Conservation (phyloP, 495 filamentous ascomycete genomes). For the Penicillium simplicissimum region DNA sequence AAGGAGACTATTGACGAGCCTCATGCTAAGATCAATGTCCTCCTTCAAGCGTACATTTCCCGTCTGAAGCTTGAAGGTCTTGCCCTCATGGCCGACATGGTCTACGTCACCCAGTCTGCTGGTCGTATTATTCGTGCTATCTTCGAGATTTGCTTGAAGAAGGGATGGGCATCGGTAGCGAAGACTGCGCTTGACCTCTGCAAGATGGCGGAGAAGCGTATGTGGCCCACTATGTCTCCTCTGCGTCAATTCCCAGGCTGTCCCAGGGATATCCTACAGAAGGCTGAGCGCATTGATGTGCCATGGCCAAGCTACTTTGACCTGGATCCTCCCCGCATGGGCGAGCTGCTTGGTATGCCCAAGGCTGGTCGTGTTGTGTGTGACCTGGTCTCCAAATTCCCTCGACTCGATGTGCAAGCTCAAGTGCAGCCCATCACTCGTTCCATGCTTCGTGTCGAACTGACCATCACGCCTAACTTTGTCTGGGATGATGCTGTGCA, state of each 20-base stretch:
- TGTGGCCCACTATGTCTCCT: constrained; percentile 99
- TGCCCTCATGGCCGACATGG: constrained; percentile 96
- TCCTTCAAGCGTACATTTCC: constrained; percentile 95
- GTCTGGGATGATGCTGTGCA: constrained; percentile 93
- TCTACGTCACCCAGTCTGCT: constrained; percentile 97
- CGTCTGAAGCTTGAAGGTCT: constrained; percentile 90
- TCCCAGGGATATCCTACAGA: constrained; percentile 80
- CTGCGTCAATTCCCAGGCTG: constrained; percentile 86
- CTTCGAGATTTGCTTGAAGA: constrained; percentile 94
- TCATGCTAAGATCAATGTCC: constrained; percentile 98
- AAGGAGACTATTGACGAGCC: constrained; percentile 98
- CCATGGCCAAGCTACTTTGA: constrained; percentile 94
- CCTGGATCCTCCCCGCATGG: constrained; percentile 95
- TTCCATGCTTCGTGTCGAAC: constrained; percentile 91
- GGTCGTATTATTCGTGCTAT: constrained; percentile 94
- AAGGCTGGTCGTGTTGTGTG: constrained; percentile 87
- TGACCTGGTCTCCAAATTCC: constrained; percentile 85
- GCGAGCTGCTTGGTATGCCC: constrained; percentile 88
- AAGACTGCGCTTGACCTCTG: constrained; percentile 92
- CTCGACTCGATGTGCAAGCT: constrained; percentile 85
- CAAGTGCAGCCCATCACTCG: constrained; percentile 93
- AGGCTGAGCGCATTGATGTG: constrained; percentile 92
- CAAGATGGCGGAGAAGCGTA: constrained; percentile 98
- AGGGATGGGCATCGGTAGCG: constrained; percentile 92
- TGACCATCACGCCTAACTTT: constrained; percentile 93